Evolutionary conservation across 1,284 basidiomycete species (phyloP).

Genomic region (Schizophyllum amplum): DNA sequence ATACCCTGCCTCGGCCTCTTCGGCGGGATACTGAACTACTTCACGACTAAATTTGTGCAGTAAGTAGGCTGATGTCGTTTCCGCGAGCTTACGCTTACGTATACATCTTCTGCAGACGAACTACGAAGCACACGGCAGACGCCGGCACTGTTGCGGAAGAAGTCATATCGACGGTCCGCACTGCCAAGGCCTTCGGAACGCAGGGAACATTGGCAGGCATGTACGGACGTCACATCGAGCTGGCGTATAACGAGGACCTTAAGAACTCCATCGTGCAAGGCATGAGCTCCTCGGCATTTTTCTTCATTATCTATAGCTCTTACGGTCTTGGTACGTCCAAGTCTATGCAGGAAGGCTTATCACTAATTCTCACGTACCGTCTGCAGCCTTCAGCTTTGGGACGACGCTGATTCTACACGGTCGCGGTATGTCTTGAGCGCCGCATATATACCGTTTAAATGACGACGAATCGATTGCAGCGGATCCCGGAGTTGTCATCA

Average conservation of each 20-base stretch:
- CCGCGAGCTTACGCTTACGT: not conserved
- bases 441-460: too few species aligned
- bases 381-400: constrained; percentile 70
- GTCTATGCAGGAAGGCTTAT: constrained; percentile 7
- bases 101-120: constrained; percentile 28
- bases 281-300: constrained; percentile 60
- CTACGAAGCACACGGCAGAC: constrained; percentile 72
- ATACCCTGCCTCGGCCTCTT: constrained; percentile 81
- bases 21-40: constrained; percentile 57
- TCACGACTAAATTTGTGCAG: not conserved
- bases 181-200: constrained; percentile 89
- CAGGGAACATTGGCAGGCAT: constrained; percentile 57
- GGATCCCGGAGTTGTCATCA: constrained; percentile 64
- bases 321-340: constrained; percentile 53
- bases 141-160: constrained; percentile 92
- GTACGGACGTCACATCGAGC: constrained; percentile 62
- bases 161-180: constrained; percentile 83
- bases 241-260: constrained; percentile 52
- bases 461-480: too few species aligned
- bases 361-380: too few species aligned
- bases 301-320: constrained; percentile 74
- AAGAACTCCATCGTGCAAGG: constrained; percentile 67
- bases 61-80: constrained; percentile 35
- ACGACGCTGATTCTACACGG: constrained; percentile 71
- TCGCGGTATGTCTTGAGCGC: not conserved